phyloP scores from a whole-genome alignment of 2,329 filamentous ascomycete genomes.

The Pseudocercospora pini-densiflorae region DNA sequence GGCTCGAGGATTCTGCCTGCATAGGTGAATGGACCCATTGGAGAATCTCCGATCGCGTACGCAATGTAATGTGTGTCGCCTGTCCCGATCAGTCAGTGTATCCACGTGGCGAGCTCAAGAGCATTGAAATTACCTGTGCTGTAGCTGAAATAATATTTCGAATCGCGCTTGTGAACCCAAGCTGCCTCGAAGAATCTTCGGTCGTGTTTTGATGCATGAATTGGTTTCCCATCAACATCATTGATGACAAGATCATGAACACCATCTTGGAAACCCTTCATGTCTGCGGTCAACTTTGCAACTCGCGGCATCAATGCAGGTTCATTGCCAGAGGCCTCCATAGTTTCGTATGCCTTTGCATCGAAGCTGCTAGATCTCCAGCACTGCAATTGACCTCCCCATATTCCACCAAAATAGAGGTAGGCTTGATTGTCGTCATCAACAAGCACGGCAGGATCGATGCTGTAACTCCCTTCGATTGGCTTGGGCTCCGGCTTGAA shows the following conservation, averaged over 20 bases:
- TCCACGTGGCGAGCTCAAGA: conserved; percentile 46
- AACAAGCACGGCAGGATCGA: conserved; percentile 77
- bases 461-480: conserved; percentile 73
- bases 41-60: conserved; percentile 68
- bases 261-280: conserved; percentile 63
- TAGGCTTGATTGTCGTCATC: conserved; percentile 69
- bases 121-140: conserved; percentile 49
- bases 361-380: conserved; percentile 68
- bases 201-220: conserved; percentile 71
- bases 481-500: conserved; percentile 68
- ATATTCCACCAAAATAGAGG: conserved; percentile 78
- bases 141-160: conserved; percentile 38
- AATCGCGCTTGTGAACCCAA: conserved; percentile 71
- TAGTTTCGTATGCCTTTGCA: conserved; percentile 31
- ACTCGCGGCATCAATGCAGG: conserved; percentile 69
- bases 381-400: conserved; percentile 79
- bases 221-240: conserved; percentile 61
- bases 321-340: conserved; percentile 57
- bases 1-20: conserved; percentile 73
- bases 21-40: conserved; percentile 75
- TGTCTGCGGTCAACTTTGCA: conserved; percentile 66
- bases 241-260: conserved; percentile 68
- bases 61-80: conserved; percentile 77
- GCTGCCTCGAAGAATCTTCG: conserved; percentile 79
- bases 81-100: conserved; percentile 63